phyloP scores from a whole-genome alignment of 768 basidiomycete genomes.

The Xerocomellus chrysenteron region DNA sequence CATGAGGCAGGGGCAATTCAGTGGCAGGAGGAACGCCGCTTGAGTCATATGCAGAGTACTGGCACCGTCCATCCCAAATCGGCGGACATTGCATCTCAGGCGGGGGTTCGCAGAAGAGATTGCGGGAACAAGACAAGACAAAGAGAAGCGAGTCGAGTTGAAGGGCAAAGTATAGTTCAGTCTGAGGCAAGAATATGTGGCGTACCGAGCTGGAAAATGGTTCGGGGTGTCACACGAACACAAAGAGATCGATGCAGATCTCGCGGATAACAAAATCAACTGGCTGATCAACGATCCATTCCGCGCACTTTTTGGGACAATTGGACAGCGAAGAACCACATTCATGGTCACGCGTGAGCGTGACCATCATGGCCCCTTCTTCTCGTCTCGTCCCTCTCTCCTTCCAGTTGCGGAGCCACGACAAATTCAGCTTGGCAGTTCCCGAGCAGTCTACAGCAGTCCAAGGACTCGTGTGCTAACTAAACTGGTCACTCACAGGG shows the following conservation, averaged over 20 bases:
- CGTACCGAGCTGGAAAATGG: slow-evolving; percentile 2
- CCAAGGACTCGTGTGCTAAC: neutral
- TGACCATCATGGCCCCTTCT: slow-evolving; percentile 1
- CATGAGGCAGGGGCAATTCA: slow-evolving; percentile 22
- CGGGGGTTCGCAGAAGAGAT: slow-evolving; percentile 7
- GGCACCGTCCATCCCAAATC: slow-evolving; percentile 9
- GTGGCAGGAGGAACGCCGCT: slow-evolving; percentile 12
- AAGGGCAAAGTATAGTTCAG: neutral
- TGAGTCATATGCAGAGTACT: slow-evolving; percentile 13
- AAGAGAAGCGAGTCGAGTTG: slow-evolving; percentile 1
- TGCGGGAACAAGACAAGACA: neutral
- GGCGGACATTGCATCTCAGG: slow-evolving; percentile 14
- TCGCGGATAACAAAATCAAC: slow-evolving; percentile 12
- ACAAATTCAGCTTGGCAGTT: slow-evolving; percentile 3
- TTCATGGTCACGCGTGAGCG: slow-evolving; percentile 16
- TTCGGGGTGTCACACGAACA: too few relatives aligned
- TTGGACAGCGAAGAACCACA: slow-evolving; percentile 11
- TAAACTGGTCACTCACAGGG: slow-evolving; percentile 10
- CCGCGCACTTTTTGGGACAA: slow-evolving; percentile 8
- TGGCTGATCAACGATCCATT: slow-evolving; percentile 12
- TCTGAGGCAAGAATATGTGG: neutral
- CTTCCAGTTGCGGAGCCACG: slow-evolving; percentile 1
- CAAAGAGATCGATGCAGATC: slow-evolving; percentile 14
- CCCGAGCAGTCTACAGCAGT: slow-evolving; percentile 1
- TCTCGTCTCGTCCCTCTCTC: neutral